These are phyloP conservation scores for Neurospora sp. DNA, from an alignment of 2,329 filamentous ascomycete genomes.

Conservation along the genomic window DNA sequence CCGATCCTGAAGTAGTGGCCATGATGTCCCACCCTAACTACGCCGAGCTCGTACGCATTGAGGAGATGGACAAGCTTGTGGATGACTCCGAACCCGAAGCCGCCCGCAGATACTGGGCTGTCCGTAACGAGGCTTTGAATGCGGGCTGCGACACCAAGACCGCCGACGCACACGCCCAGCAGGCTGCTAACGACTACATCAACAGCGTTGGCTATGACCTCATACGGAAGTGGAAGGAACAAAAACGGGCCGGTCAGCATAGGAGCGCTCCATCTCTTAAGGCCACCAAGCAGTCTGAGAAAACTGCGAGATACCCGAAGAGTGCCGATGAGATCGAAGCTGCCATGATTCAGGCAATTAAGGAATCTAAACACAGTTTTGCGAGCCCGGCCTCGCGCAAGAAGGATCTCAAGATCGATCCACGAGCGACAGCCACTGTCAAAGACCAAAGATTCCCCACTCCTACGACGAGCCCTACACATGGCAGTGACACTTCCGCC, in stretches of 20 bases:
- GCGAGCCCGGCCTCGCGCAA: neutral
- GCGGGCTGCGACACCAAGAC: conserved; percentile 4
- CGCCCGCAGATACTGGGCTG: neutral
- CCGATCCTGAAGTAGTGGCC: conserved; percentile 12
- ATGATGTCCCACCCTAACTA: conserved; percentile 12
- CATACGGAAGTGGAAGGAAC: conserved; percentile 4
- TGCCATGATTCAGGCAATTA: neutral
- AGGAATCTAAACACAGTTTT: neutral
- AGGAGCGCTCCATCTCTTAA: neutral
- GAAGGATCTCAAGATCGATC: neutral
- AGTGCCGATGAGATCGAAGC: neutral
- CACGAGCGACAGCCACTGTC: neutral
- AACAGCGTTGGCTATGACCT: neutral
- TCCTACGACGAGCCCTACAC: neutral
- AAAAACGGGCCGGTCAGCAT: neutral
- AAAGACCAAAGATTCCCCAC: neutral
- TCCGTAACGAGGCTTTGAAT: neutral
- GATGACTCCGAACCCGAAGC: conserved; percentile 1
- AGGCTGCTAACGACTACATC: conserved; percentile 3
- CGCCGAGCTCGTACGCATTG: conserved; percentile 2
- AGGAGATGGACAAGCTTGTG: conserved; percentile 5
- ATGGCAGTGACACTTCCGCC: neutral
- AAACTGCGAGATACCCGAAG: neutral
- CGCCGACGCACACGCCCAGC: conserved; percentile 4
- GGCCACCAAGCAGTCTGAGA: neutral